Base-by-base conservation (phyloP, 495 filamentous ascomycete genomes). In the Penicillium diatomitis region DNA sequence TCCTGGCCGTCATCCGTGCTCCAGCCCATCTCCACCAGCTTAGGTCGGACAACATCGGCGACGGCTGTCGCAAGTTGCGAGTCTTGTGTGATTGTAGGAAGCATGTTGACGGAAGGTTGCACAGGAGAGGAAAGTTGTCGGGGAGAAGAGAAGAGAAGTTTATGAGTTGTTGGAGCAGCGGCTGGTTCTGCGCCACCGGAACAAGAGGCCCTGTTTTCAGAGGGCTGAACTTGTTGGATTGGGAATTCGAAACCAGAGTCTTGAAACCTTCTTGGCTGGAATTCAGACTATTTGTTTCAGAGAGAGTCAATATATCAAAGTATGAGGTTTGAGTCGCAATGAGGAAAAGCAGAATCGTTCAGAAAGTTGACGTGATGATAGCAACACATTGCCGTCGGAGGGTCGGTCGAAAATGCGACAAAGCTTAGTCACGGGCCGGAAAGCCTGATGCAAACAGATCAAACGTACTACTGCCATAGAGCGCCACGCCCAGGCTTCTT, bases 11-110 rank as follows among this genome's bases (percentile, higher is more conserved):
- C 84, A 38, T 84, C 86, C 39, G 83, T 80, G 38, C 81, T 86
- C 92, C 91, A 96, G 48, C 89, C 90, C 48, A 90, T 84, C 65
- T 98, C 91, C n/a, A 89, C 82, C 55, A 98, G 70, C 68, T 96
- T 96, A n/a, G 86, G 84, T 64, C 91, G 87, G 44, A 96, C 87
- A 37, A 78, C 83, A 65, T 72, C 73, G 59, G 83, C 85, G 39
- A 98, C 76, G 32, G 87, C 84, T 49, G 87, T 80, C 51, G 89
- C 89, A 47, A 97, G 73, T 20, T 89, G 87, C 27, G 59, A 58
- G 27, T 41, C 52, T 32, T 56, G 51, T 35, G 50, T 49, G 7
- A 63, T 56, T 31, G 38, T 41, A 4, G 60, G 55, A 35, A 61
- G 35, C 60, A 63, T 63, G 7, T 49, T 52, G 48, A 32, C 31